A percentile compares a stretch with the other conserved stretches of the same genome.
Conservation (phyloP, 2,329 filamentous ascomycete genomes). For the Aspergillus sp. region DNA sequence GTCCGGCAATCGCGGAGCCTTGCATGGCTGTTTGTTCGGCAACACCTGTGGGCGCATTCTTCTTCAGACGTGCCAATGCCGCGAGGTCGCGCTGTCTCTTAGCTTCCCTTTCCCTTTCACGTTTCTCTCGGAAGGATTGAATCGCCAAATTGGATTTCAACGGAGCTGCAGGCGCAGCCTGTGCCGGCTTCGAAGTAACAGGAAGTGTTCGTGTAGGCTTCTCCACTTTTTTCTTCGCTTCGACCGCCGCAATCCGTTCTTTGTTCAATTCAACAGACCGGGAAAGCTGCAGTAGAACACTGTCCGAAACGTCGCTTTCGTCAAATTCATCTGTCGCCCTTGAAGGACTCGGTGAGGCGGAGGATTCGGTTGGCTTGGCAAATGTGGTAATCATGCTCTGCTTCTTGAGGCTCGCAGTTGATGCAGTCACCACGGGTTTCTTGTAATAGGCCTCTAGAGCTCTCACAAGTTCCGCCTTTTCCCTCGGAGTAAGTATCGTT, state of each 20-base stretch:
- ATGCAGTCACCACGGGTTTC: conserved; percentile 44
- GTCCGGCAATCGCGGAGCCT: conserved; percentile 72
- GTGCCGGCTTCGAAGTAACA: conserved; percentile 25
- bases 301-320: conserved; percentile 40
- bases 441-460: conserved; percentile 57
- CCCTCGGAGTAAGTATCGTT: conserved; percentile 77
- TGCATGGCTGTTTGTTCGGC: conserved; percentile 65
- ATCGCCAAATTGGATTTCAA: conserved; percentile 39
- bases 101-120: conserved; percentile 73
- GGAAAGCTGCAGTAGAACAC: conserved; percentile 42
- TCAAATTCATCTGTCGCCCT: conserved; percentile 41
- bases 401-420: conserved; percentile 44
- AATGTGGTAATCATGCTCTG: conserved; percentile 44
- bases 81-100: conserved; percentile 71
- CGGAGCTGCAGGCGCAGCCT: conserved; percentile 22
- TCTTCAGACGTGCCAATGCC: conserved; percentile 68
- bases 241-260: conserved; percentile 29
- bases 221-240: conserved; percentile 30
- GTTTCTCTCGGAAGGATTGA: conserved; percentile 68
- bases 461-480: conserved; percentile 76
- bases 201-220: conserved; percentile 25
- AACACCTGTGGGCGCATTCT: conserved; percentile 50
- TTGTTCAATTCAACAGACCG: conserved; percentile 45
- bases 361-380: conserved; percentile 35
- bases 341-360: conserved; percentile 34